Evolutionary conservation across 192 early-diverging fungal genomes (phyloP).

Genomic region (Gaertneriomyces sp.): DNA sequence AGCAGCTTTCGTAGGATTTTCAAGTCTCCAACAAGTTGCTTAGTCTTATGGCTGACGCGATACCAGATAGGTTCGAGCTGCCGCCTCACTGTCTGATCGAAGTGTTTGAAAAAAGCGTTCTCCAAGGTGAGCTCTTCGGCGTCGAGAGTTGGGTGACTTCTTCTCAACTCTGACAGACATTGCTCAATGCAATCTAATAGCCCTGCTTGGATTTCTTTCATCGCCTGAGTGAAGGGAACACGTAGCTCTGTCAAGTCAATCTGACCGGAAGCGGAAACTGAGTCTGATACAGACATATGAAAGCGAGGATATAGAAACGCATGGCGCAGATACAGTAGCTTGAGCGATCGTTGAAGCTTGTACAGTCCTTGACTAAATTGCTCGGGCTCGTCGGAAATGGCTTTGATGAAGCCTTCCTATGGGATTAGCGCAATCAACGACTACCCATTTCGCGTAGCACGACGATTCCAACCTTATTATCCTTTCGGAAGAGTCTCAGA

Average conservation of each 20-base stretch:
- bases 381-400: slow-evolving; percentile 85
- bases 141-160: slow-evolving; percentile 64
- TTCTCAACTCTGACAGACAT: slow-evolving; percentile 70
- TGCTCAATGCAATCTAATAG: slow-evolving; percentile 81
- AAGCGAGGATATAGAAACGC: slow-evolving; percentile 88
- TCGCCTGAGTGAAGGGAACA: slow-evolving; percentile 72
- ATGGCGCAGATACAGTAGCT: slow-evolving; percentile 72
- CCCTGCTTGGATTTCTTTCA: slow-evolving; percentile 78
- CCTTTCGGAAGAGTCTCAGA: slow-evolving; percentile 70
- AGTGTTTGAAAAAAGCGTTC: slow-evolving; percentile 78
- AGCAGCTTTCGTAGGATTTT: slow-evolving; percentile 67
- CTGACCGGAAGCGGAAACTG: slow-evolving; percentile 42
- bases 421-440: neutral
- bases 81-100: slow-evolving; percentile 71
- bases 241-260: slow-evolving; percentile 70
- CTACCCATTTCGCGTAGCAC: neutral
- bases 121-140: slow-evolving; percentile 80
- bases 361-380: slow-evolving; percentile 75
- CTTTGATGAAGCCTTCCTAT: slow-evolving; percentile 83
- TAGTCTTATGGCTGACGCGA: slow-evolving; percentile 64
- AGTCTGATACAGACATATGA: slow-evolving; percentile 59
- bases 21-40: slow-evolving; percentile 73
- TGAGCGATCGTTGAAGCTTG: slow-evolving; percentile 83
- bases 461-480: slow-evolving; percentile 56
- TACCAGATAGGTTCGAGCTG: slow-evolving; percentile 91